These are phyloP conservation scores for Pelargonium cotyledonis DNA, from an alignment of 441 rosid species.

Conservation along the genomic window DNA sequence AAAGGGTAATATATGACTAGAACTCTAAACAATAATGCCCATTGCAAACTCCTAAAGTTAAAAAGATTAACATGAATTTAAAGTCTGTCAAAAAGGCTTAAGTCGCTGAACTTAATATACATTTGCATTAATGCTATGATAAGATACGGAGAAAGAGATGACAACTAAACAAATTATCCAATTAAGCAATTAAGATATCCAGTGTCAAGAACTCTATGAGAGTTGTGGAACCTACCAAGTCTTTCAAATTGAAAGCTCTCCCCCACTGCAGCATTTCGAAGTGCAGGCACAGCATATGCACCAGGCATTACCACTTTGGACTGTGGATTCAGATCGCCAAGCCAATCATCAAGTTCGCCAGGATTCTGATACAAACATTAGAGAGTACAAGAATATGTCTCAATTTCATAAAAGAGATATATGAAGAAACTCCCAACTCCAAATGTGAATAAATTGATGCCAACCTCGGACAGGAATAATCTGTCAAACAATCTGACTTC, in stretches of 20 bases:
- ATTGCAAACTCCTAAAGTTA: not conserved
- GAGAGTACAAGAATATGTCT: constrained; percentile 11
- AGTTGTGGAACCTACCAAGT: constrained; percentile 51
- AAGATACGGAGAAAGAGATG: not conserved
- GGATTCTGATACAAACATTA: constrained; percentile 60
- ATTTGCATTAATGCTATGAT: not conserved
- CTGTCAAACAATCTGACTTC: constrained; percentile 91
- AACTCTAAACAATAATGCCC: not conserved
- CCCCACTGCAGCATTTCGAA: constrained; percentile 51
- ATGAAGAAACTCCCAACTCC: constrained; percentile 3
- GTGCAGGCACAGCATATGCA: constrained; percentile 61
- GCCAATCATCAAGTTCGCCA: constrained; percentile 79
- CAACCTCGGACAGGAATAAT: constrained; percentile 80
- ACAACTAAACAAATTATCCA: not conserved
- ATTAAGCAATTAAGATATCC: too few species aligned
- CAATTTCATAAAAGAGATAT: constrained; percentile 7
- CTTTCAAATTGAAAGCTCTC: constrained; percentile 86
- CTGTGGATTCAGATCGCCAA: constrained; percentile 56
- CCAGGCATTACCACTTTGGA: constrained; percentile 58
- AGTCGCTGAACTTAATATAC: not conserved
- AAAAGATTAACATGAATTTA: not conserved
- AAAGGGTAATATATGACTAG: not conserved
- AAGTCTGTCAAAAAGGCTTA: not conserved
- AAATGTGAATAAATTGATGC: constrained; percentile 12
- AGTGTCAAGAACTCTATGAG: not conserved